Evolutionary conservation across 2,329 filamentous ascomycete species (phyloP), one percentile per base, ranked within the genome.

Genomic region (Fusarium sp.): DNA sequence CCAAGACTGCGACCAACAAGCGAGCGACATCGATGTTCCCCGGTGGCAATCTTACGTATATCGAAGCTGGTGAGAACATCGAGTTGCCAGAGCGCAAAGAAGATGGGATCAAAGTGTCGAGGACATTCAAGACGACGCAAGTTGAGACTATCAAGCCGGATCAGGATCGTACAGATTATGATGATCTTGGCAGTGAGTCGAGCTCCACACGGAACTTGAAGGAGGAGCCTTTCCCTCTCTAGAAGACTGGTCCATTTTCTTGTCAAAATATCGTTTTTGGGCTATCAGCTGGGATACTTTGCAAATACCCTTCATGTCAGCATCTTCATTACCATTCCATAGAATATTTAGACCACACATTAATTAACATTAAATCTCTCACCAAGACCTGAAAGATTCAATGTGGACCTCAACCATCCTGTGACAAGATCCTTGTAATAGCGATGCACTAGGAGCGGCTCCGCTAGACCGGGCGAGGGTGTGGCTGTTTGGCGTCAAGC

Each of bases 171-270:
- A 66, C 65, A 2, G 74, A 73, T 10, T 73, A 74, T 28, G 74
- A 75, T 11, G 73, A 75, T 18, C 65, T 59, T 7, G 64, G 71
- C 20, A 75, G 74, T 54, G 74, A 75, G 47, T 74, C 73, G 2
- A 75, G 74, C 30, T 75, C 74, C 3, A 75, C 73, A 2, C 27
- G 71, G 5, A 63, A 72, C 10, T 16, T 75, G 13, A 75, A 75
- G 30, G 63, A 58, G 47, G 73, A 75, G 7, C 34, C 53, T n/a
- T 74, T 63, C 30, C 42, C 68, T 7, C 28, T 30, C 2, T 28
- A 28, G 28, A 13, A 13, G 5, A 28, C 5, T 28, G 28, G 5
- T 28, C 2, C 5, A 1, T 28, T 28, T 28, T 28, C 12, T 28
- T 28, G 28, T 13, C 28, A 28, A 28, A 1, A 28, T 28, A 28